Evolutionary conservation across 495 filamentous ascomycete species (phyloP).

Genomic region (Aspergillus baeticus): DNA sequence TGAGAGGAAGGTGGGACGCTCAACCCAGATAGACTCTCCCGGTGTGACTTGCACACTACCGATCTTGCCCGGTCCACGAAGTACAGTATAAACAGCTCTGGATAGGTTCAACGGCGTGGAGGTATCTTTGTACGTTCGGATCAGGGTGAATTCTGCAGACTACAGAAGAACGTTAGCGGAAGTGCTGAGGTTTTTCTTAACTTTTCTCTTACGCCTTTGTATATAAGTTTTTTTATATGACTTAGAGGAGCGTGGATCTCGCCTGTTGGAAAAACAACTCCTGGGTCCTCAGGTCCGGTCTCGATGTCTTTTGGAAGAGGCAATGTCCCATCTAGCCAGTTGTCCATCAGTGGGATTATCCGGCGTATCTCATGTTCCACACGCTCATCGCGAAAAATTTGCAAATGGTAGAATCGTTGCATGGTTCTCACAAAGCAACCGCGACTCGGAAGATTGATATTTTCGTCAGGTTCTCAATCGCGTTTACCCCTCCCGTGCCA

Average conservation of each 20-base stretch:
- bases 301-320: background rate
- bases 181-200: no score
- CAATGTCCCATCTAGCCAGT: background rate
- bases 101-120: slow-evolving; percentile 1
- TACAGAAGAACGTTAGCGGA: no score
- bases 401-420: background rate
- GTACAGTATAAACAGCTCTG: slow-evolving; percentile 1
- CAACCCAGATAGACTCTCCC: slow-evolving; percentile 2
- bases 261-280: background rate
- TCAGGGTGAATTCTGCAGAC: background rate
- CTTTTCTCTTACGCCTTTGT: no score
- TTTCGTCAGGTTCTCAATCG: background rate
- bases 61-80: background rate
- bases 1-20: background rate
- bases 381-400: background rate
- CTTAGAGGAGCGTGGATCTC: background rate
- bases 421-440: background rate
- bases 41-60: background rate
- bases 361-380: background rate
- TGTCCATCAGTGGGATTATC: slow-evolving; percentile 1
- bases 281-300: background rate
- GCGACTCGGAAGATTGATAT: background rate
- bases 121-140: background rate
- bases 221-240: no score
- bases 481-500: slow-evolving; percentile 1